These are phyloP conservation scores for Syzygium malaccense DNA, from an alignment of 441 rosid genomes.

Conservation along the genomic window DNA sequence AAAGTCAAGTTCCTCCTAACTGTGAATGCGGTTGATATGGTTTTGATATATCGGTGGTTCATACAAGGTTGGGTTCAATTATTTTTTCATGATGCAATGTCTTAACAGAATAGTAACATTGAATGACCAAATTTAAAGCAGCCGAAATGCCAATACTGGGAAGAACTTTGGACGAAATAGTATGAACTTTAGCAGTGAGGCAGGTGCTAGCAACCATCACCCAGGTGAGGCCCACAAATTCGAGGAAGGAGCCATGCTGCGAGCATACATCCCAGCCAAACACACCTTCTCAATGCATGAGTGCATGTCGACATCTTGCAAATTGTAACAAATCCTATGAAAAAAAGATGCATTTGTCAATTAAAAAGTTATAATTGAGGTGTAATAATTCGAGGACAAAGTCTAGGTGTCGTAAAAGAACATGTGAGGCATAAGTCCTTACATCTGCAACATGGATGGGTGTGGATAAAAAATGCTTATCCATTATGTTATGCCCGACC, in stretches of 20 bases:
- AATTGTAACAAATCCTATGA: background rate
- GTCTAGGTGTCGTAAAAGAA: background rate
- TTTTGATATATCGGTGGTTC: background rate
- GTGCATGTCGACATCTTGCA: background rate
- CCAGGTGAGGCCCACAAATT: background rate
- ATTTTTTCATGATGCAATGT: background rate
- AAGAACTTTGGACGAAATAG: background rate
- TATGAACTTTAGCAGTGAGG: background rate
- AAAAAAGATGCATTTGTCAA: background rate
- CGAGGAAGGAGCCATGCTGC: background rate
- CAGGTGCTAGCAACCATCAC: conserved; percentile 6
- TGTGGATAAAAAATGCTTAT: background rate
- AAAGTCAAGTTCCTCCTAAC: background rate
- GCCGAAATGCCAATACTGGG: background rate
- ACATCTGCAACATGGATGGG: conserved; percentile 3
- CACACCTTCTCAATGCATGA: background rate
- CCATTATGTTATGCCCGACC: background rate
- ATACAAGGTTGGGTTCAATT: background rate
- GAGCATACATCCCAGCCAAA: background rate
- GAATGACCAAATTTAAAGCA: background rate
- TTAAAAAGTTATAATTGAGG: background rate
- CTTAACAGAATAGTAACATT: background rate
- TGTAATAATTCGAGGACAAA: background rate
- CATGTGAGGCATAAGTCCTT: background rate
- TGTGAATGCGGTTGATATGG: background rate